phyloP scores from a whole-genome alignment of 148 eudicot species.

The Silene uniflora region DNA sequence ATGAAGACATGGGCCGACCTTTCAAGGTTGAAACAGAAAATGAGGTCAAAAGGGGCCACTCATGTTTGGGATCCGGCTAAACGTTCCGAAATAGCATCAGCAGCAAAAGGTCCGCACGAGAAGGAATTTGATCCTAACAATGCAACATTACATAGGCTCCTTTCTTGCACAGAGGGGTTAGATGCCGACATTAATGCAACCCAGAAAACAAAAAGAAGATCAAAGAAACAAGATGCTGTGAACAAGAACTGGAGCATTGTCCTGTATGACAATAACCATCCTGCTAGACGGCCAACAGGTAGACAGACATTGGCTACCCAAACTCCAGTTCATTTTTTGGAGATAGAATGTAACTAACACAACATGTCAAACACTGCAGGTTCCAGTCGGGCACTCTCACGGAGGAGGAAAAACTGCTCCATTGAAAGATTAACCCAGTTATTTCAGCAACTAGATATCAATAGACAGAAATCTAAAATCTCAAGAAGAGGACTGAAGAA shows the following conservation, averaged over 20 bases:
- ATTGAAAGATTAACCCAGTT: conserved; percentile 46
- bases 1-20: conserved; percentile 40
- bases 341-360: conserved; percentile 3
- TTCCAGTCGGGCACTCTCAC: conserved; percentile 37
- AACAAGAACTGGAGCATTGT: conserved; percentile 26
- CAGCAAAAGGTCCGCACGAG: conserved; percentile 22
- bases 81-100: conserved; percentile 35
- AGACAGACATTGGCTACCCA: not conserved
- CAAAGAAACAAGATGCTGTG: conserved; percentile 34
- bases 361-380: conserved; percentile 37
- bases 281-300: conserved; percentile 26
- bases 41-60: conserved; percentile 46
- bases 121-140: conserved; percentile 29
- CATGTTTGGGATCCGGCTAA: conserved; percentile 44
- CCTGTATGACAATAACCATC: conserved; percentile 20
- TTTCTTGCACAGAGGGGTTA: conserved; percentile 42
- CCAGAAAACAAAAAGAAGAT: conserved; percentile 45
- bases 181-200: conserved; percentile 30
- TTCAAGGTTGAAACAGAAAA: conserved; percentile 35
- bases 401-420: conserved; percentile 32
- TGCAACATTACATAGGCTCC: conserved; percentile 23
- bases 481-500: conserved; percentile 13
- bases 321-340: not conserved
- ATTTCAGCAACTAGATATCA: conserved; percentile 49
- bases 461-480: conserved; percentile 29